A percentile compares a stretch with the other conserved stretches of the same genome.
These are phyloP conservation scores for Colletotrichum nymphaeae DNA, from an alignment of 2,329 filamentous ascomycete genomes.

Conservation along the genomic window DNA sequence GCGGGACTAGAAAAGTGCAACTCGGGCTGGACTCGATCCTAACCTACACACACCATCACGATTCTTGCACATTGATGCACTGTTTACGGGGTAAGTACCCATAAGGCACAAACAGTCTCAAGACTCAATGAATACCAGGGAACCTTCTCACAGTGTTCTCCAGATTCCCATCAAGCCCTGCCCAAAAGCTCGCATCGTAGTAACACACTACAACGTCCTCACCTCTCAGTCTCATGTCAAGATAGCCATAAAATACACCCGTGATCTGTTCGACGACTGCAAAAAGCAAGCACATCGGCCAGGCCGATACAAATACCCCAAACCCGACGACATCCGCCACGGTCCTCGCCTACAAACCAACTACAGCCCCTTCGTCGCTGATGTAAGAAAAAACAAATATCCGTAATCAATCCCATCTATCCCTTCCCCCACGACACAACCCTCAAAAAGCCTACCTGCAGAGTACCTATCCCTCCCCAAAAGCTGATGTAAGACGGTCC, in stretches of 20 bases:
- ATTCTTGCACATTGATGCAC: background rate
- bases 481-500: background rate
- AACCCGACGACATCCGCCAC: background rate
- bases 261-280: too few relatives aligned
- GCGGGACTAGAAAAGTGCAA: background rate
- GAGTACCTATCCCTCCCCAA: background rate
- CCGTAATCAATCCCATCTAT: background rate
- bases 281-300: background rate
- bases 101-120: too few relatives aligned
- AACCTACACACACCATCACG: background rate
- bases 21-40: background rate
- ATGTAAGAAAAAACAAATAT: background rate
- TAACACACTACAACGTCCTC: background rate
- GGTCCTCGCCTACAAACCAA: background rate
- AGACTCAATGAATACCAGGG: too few relatives aligned
- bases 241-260: too few relatives aligned
- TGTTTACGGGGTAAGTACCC: too few relatives aligned
- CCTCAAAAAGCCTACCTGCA: background rate
- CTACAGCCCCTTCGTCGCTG: background rate
- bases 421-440: background rate
- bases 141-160: too few relatives aligned
- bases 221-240: too few relatives aligned
- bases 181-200: background rate
- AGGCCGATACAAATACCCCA: background rate
- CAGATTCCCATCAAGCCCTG: too few relatives aligned